A percentile compares a stretch with the other conserved stretches of the same genome.
Evolutionary conservation across 108 stramenopile species (phyloP).

Genomic region (Skeletonema tropicum): DNA sequence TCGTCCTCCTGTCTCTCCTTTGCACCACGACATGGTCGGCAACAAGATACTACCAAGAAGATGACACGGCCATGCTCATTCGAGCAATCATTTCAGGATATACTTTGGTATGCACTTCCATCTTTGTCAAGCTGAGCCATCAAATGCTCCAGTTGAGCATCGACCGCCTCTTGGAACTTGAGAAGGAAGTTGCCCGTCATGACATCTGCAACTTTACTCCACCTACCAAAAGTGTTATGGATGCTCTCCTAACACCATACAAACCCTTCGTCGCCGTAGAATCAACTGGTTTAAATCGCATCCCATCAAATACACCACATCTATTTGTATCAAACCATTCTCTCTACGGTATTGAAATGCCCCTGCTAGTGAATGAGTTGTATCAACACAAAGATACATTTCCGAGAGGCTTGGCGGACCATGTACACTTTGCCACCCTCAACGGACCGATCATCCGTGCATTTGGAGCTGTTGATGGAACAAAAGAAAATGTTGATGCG

Average conservation of each 20-base stretch:
- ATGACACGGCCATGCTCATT: background rate
- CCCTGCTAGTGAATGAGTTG: conserved; percentile 13
- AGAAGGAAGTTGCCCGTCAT: conserved; percentile 11
- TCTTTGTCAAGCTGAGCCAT: conserved; percentile 13
- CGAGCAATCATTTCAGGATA: conserved; percentile 9
- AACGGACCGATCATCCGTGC: conserved; percentile 22
- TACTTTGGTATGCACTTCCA: conserved; percentile 6
- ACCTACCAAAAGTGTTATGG: conserved; percentile 10
- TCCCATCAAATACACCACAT: conserved; percentile 12
- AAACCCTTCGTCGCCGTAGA: conserved; percentile 11
- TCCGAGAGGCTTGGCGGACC: conserved; percentile 23
- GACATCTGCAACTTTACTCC: conserved; percentile 10
- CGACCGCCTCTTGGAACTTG: conserved; percentile 11
- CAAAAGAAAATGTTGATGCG: conserved; percentile 27
- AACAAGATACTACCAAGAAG: background rate
- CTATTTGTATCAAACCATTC: conserved; percentile 30
- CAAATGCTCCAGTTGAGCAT: conserved; percentile 3
- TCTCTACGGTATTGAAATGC: conserved; percentile 28
- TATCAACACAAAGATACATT: conserved; percentile 16
- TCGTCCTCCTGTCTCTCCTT: background rate
- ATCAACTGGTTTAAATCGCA: background rate
- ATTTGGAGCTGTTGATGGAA: conserved; percentile 31
- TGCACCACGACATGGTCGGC: background rate
- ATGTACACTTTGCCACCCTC: conserved; percentile 31
- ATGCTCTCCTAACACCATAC: conserved; percentile 9